Conservation (phyloP, 108 stramenopile genomes). For the Hondaea fermentalgiana region DNA sequence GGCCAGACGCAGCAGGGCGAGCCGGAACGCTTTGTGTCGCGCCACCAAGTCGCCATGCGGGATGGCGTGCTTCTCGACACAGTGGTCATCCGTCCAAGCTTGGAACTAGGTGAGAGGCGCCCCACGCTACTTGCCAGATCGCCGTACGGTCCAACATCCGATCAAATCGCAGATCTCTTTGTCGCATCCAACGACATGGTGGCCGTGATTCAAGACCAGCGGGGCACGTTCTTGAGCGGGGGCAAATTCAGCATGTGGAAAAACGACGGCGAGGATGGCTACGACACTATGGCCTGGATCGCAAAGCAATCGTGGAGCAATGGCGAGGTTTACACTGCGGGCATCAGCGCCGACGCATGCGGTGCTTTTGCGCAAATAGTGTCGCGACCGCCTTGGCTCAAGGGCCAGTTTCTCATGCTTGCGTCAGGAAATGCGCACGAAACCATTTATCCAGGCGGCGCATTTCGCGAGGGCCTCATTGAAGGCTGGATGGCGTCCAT, state of each 20-base stretch:
- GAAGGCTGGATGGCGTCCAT: slow-evolving; percentile 25
- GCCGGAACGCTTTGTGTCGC: neutral
- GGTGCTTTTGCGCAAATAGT: slow-evolving; percentile 11
- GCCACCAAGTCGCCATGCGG: slow-evolving; percentile 18
- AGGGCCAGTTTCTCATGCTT: slow-evolving; percentile 28
- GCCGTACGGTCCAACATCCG: slow-evolving; percentile 6
- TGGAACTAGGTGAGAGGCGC: neutral
- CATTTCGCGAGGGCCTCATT: slow-evolving; percentile 22
- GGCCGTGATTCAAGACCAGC: slow-evolving; percentile 23
- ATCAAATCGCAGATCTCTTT: neutral
- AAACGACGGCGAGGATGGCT: neutral
- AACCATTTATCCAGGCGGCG: slow-evolving; percentile 30
- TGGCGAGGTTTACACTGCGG: slow-evolving; percentile 19
- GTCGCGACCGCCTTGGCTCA: slow-evolving; percentile 16
- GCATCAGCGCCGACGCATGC: slow-evolving; percentile 28
- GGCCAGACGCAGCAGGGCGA: neutral
- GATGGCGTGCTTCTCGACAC: slow-evolving; percentile 28
- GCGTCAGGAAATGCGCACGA: slow-evolving; percentile 20
- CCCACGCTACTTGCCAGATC: slow-evolving; percentile 5
- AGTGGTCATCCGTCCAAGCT: neutral
- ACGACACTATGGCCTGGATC: slow-evolving; percentile 28
- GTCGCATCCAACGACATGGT: slow-evolving; percentile 7
- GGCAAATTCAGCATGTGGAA: slow-evolving; percentile 28
- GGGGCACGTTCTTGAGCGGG: slow-evolving; percentile 15
- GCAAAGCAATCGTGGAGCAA: slow-evolving; percentile 24